Conservation (phyloP, 1,284 basidiomycete species). For the Rhodotorula glutinis region DNA sequence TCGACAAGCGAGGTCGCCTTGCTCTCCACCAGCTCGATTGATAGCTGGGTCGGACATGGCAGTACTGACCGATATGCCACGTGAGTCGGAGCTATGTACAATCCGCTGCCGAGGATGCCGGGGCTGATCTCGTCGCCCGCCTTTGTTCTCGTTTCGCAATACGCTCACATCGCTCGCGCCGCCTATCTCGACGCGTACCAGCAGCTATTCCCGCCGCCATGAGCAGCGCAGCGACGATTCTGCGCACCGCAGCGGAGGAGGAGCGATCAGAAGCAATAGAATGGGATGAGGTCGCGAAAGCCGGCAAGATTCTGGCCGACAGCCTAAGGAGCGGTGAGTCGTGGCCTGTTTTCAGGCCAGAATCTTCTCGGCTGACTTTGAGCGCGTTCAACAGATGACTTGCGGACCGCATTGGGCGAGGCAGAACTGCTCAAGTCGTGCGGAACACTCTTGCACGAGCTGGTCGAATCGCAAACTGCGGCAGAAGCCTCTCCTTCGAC, state of each 20-base stretch:
- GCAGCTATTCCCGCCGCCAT: neutral
- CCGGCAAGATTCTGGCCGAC: conserved; percentile 16
- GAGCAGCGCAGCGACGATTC: neutral
- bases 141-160: too few species aligned
- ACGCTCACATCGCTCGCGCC: too few species aligned
- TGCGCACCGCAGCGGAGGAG: neutral
- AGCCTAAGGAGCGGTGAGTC: conserved; percentile 12
- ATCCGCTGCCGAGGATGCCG: too few species aligned
- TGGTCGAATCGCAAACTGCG: neutral
- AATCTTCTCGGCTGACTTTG: neutral
- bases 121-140: too few species aligned
- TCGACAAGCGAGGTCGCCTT: too few species aligned
- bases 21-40: too few species aligned
- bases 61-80: too few species aligned
- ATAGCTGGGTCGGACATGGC: too few species aligned
- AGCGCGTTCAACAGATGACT: conserved; percentile 3
- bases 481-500: neutral
- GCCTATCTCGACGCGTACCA: too few species aligned
- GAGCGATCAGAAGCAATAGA: neutral
- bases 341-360: too few species aligned
- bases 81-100: too few species aligned
- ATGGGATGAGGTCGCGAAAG: neutral
- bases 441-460: neutral
- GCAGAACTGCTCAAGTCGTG: neutral
- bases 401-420: conserved; percentile 8